These are phyloP conservation scores for Exophiala xenobiotica DNA, from an alignment of 2,329 filamentous ascomycete genomes.

Conservation along the genomic window DNA sequence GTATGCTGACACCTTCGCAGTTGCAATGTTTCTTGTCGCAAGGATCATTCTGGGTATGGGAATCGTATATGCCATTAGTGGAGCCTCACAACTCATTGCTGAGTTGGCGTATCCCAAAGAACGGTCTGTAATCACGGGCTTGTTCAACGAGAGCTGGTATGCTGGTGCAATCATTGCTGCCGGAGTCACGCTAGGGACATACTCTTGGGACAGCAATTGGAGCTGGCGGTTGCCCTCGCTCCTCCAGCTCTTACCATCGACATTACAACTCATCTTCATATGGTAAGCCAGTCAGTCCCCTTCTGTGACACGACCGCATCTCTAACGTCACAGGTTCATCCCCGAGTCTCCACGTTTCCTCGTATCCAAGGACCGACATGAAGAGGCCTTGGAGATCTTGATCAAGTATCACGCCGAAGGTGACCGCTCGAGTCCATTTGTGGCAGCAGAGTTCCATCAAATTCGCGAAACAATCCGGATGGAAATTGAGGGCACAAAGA, in stretches of 20 bases:
- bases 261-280: slow-evolving; percentile 54
- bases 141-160: slow-evolving; percentile 57
- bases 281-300: slow-evolving; percentile 37
- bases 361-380: slow-evolving; percentile 33
- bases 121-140: slow-evolving; percentile 48
- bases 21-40: slow-evolving; percentile 19
- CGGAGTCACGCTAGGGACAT: slow-evolving; percentile 49
- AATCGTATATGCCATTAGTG: slow-evolving; percentile 17
- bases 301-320: not conserved
- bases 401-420: slow-evolving; percentile 45
- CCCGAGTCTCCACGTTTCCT: slow-evolving; percentile 68
- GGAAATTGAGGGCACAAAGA: slow-evolving; percentile 52
- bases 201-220: slow-evolving; percentile 46
- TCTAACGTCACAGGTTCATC: slow-evolving; percentile 54
- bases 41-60: slow-evolving; percentile 23
- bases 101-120: slow-evolving; percentile 52
- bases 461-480: slow-evolving; percentile 57
- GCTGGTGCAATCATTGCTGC: slow-evolving; percentile 52
- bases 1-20: slow-evolving; percentile 8
- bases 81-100: slow-evolving; percentile 39
- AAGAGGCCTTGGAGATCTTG: slow-evolving; percentile 34
- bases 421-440: slow-evolving; percentile 32
- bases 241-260: slow-evolving; percentile 63
- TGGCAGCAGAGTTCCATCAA: slow-evolving; percentile 34
- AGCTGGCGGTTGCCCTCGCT: slow-evolving; percentile 65